These are phyloP conservation scores for Talaromyces adpressus DNA, from an alignment of 495 filamentous ascomycete genomes.

Conservation along the genomic window DNA sequence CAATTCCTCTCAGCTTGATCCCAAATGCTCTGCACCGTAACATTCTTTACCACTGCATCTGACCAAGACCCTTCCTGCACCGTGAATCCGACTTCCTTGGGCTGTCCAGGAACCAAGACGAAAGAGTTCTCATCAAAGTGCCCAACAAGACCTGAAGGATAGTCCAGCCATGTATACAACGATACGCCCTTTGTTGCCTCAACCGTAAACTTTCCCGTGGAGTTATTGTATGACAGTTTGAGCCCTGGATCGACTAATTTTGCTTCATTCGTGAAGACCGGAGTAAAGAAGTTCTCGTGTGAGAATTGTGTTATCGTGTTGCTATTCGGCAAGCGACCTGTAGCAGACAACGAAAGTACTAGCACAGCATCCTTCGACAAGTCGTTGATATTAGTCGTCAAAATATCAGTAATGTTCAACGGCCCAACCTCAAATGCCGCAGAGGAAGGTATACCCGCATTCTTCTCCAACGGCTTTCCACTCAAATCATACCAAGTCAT, in stretches of 20 bases:
- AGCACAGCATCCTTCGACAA: constrained; percentile 42
- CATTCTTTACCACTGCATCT: constrained; percentile 42
- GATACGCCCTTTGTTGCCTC: constrained; percentile 51
- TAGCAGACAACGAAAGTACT: constrained; percentile 45
- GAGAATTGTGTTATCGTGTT: constrained; percentile 35
- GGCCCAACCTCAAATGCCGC: constrained; percentile 47
- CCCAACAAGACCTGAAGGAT: constrained; percentile 48
- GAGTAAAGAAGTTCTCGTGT: constrained; percentile 52
- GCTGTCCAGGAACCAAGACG: constrained; percentile 46
- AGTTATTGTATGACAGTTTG: constrained; percentile 30
- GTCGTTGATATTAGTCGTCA: constrained; percentile 31
- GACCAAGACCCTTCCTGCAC: constrained; percentile 36
- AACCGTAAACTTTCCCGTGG: constrained; percentile 43
- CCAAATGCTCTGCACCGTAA: constrained; percentile 58
- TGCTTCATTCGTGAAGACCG: constrained; percentile 44
- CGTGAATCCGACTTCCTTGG: constrained; percentile 39
- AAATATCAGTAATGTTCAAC: constrained; percentile 53
- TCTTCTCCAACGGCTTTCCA: constrained; percentile 23
- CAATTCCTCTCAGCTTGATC: constrained; percentile 42
- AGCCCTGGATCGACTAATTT: constrained; percentile 50
- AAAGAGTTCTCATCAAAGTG: constrained; percentile 59
- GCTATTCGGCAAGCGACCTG: constrained; percentile 47
- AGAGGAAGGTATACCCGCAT: constrained; percentile 23
- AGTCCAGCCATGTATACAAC: constrained; percentile 62
- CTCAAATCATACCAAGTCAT: constrained; percentile 35